Evolutionary conservation across 139 green algal genomes (phyloP).

Genomic region (Chlorella sorokiniana): DNA sequence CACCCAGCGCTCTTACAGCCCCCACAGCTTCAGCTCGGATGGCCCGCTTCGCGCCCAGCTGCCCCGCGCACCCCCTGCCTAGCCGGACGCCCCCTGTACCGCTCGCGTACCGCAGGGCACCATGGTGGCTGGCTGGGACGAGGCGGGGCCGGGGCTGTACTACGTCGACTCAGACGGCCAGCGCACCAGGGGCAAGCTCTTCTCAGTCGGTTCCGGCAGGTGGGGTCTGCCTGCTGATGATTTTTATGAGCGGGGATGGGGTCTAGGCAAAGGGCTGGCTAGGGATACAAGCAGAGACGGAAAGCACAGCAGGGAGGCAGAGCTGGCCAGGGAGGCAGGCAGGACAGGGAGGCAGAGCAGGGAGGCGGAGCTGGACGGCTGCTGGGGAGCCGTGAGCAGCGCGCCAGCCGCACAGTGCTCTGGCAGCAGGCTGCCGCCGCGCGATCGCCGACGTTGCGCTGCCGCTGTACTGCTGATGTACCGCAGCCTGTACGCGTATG

Average conservation of each 20-base stretch:
- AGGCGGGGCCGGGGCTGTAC: conserved; percentile 90
- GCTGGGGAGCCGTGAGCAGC: too few relatives aligned
- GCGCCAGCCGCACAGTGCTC: too few relatives aligned
- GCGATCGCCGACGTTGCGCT: not conserved
- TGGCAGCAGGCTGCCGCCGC: too few relatives aligned
- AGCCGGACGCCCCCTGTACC: not conserved
- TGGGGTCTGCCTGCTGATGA: not conserved
- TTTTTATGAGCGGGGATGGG: too few relatives aligned
- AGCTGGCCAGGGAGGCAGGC: too few relatives aligned
- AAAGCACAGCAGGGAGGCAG: too few relatives aligned
- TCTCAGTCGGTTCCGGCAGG: conserved; percentile 92
- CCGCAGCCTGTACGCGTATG: conserved; percentile 94
- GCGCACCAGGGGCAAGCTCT: conserved; percentile 92
- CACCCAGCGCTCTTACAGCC: too few relatives aligned
- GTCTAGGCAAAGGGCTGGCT: too few relatives aligned
- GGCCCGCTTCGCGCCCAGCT: not conserved
- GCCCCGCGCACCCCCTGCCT: not conserved
- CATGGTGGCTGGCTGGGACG: conserved; percentile 95
- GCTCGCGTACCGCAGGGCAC: conserved; percentile 72
- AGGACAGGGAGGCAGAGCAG: too few relatives aligned
- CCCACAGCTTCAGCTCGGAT: not conserved
- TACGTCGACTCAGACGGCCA: conserved; percentile 98
- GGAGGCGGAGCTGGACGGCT: too few relatives aligned
- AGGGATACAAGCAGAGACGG: too few relatives aligned
- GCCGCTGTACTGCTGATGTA: not conserved